Evolutionary conservation across 345 rosid species (phyloP).

Genomic region (Moricandia arvensis): DNA sequence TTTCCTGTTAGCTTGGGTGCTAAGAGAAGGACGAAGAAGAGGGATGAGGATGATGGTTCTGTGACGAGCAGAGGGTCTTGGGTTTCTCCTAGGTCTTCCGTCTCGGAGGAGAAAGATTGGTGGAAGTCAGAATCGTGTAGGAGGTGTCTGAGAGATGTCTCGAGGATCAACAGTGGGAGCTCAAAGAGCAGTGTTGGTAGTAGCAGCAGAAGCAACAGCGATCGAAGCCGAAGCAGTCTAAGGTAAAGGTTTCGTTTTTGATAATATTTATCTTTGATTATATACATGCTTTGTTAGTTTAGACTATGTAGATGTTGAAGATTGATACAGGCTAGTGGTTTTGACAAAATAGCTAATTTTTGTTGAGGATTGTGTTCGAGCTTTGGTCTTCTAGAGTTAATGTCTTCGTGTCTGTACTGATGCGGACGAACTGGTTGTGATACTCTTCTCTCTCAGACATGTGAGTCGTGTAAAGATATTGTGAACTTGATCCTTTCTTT

Average conservation of each 20-base stretch:
- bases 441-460: not conserved
- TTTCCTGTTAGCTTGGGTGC: constrained; percentile 54
- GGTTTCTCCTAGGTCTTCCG: constrained; percentile 46
- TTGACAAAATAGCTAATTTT: not conserved
- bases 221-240: constrained; percentile 31
- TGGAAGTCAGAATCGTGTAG: constrained; percentile 51
- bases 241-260: constrained; percentile 33
- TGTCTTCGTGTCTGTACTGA: not conserved
- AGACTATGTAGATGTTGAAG: not conserved
- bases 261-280: not conserved
- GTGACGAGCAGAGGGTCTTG: constrained; percentile 27
- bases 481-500: not conserved
- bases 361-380: not conserved
- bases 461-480: constrained; percentile 6
- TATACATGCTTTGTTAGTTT: not conserved
- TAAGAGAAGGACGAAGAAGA: constrained; percentile 47
- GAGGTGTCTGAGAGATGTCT: constrained; percentile 38
- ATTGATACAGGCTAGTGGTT: not conserved
- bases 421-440: not conserved
- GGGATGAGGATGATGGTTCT: constrained; percentile 23
- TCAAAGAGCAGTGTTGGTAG: constrained; percentile 48
- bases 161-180: constrained; percentile 41
- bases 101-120: constrained; percentile 60
- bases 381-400: not conserved
- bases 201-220: constrained; percentile 51